phyloP scores from a whole-genome alignment of 495 filamentous ascomycete species.

The Hypomontagnella submonticulosa region DNA sequence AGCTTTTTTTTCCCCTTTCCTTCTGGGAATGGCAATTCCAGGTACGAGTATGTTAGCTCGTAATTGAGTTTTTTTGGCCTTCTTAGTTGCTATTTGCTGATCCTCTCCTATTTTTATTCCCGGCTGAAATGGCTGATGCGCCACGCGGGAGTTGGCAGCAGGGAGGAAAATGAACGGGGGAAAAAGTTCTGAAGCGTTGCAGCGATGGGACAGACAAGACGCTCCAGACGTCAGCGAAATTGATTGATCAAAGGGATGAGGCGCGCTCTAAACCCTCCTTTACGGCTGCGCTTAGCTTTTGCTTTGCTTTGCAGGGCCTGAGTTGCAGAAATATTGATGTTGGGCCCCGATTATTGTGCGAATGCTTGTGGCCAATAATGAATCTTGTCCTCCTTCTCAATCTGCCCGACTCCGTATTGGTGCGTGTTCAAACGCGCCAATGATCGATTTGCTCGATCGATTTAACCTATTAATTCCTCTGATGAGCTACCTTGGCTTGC shows the following conservation, averaged over 20 bases:
- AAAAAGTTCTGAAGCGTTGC: slow-evolving; percentile 33
- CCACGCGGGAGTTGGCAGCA: slow-evolving; percentile 44
- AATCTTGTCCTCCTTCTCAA: slow-evolving; percentile 36
- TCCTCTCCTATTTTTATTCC: slow-evolving; percentile 45
- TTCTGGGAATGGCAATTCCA: slow-evolving; percentile 38
- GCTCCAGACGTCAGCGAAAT: slow-evolving; percentile 40
- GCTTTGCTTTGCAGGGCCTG: slow-evolving; percentile 23
- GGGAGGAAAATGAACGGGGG: slow-evolving; percentile 17
- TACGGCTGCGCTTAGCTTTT: slow-evolving; percentile 36
- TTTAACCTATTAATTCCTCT: slow-evolving; percentile 45
- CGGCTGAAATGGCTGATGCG: slow-evolving; percentile 47
- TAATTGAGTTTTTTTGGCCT: slow-evolving; percentile 27
- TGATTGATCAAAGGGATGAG: slow-evolving; percentile 40
- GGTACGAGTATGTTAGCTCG: slow-evolving; percentile 39
- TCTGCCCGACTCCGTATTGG: slow-evolving; percentile 45
- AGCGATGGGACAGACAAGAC: slow-evolving; percentile 42
- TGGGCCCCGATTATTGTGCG: slow-evolving; percentile 44
- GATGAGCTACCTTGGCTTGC: slow-evolving; percentile 39
- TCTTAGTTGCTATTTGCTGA: slow-evolving; percentile 21
- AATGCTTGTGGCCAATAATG: slow-evolving; percentile 35
- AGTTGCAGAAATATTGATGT: slow-evolving; percentile 43
- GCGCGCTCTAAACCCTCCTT: slow-evolving; percentile 38
- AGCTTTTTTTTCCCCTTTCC: slow-evolving; percentile 16
- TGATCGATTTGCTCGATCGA: slow-evolving; percentile 38
- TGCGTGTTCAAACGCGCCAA: slow-evolving; percentile 41